Base-by-base conservation (phyloP, 176 grass and related monocot genomes). In the Zoysia japonica region DNA sequence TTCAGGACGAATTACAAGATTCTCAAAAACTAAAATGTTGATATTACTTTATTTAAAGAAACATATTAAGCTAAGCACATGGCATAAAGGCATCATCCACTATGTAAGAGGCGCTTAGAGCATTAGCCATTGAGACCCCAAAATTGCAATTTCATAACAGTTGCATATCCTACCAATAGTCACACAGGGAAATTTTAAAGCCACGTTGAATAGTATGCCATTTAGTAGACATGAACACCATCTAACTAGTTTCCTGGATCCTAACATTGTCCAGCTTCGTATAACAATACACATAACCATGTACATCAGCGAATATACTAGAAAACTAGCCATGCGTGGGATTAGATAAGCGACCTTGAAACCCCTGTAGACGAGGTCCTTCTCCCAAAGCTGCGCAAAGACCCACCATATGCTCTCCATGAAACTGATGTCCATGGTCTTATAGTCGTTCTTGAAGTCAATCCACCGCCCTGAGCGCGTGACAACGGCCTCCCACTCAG, bases 341-440 rank as follows among this genome's bases (percentile, higher is more conserved):
- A 53, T 36, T 62, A 86, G 67, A 69, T n/a, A 55, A 75, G 40
- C 14, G 47, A 93, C 93, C 88, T 99, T 99, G 74, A 99, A 95
- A 3, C 96, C 92, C 66, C 71, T 91, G 56, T 99, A 99, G 37
- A 99, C 96, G 8, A 99, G 96, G 43, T 91, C 86, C 67, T 99
- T 95, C 9, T 91, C 60, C 81, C 80, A 95, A 40, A 99, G 88
- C 76, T 94, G 86, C 0, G 76, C 80, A 68, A 99, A 99, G 47
- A 99, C 92, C 96, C 96, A 99, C 96, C 96, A 99, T 2, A 99
- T 85, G 38, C 67, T 82, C 86, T 99, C 96, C 96, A 99, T 99
- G 88, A 84, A 99, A 4, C 47, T 87, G 65, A 89, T 45, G 72
- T 99, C 96, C 96, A 99, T 99, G 50, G 95, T 98, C 64, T 93